Conservation (phyloP, 2,329 filamentous ascomycete species). For the Trichoderma koningiopsis region DNA sequence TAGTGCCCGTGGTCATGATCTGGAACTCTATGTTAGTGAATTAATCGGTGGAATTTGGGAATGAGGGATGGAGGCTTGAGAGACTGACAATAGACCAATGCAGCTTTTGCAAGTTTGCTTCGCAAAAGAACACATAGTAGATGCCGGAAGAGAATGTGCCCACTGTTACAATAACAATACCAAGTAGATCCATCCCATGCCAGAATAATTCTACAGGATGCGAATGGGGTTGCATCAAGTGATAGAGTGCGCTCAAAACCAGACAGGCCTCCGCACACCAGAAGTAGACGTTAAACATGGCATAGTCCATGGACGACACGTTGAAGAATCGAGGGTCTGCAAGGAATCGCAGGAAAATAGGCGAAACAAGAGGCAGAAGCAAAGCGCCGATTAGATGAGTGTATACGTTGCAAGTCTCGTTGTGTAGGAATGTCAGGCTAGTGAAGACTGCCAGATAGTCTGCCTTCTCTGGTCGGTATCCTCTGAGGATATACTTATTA, state of each 20-base stretch:
- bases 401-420: constrained; percentile 16
- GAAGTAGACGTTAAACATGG: constrained; percentile 2
- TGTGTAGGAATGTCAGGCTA: constrained; percentile 8
- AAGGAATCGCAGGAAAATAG: neutral
- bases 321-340: neutral
- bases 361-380: neutral
- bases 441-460: neutral
- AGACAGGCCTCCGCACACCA: constrained; percentile 3
- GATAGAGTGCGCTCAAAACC: constrained; percentile 8
- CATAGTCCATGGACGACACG: constrained; percentile 10
- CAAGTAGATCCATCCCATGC: constrained; percentile 16
- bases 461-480: constrained; percentile 9
- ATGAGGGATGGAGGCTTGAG: neutral
- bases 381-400: constrained; percentile 9
- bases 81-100: constrained; percentile 12
- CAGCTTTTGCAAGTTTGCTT: constrained; percentile 9
- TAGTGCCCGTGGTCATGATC: constrained; percentile 6
- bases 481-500: constrained; percentile 17
- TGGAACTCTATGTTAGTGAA: neutral
- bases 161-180: constrained; percentile 12
- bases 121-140: constrained; percentile 15
- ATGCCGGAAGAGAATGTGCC: constrained; percentile 14
- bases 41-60: neutral
- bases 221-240: constrained; percentile 15
- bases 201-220: neutral